Conservation (phyloP, 169 alveolate species). For the Eimeria mitis region DNA sequence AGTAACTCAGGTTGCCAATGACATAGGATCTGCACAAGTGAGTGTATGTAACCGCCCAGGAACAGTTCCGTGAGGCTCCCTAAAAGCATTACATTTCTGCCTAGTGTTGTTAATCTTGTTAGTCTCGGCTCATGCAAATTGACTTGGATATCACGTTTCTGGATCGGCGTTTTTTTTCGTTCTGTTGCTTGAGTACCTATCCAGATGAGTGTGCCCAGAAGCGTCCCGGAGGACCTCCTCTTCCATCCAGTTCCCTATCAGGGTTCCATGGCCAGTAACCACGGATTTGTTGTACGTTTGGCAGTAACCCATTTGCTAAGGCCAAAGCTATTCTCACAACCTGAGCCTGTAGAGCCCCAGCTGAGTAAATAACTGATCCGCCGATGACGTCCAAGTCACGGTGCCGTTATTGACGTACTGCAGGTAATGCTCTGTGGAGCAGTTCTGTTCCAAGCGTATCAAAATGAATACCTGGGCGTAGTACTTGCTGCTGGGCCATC, state of each 20-base stretch:
- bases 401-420: background rate
- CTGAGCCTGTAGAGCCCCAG: slow-evolving; percentile 9
- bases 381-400: background rate
- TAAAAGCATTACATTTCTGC: background rate
- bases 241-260: slow-evolving; percentile 83
- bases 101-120: background rate
- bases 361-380: background rate
- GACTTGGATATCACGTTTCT: background rate
- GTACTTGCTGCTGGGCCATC: background rate
- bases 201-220: slow-evolving; percentile 74
- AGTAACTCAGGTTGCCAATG: background rate
- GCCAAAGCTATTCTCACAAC: background rate
- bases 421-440: slow-evolving; percentile 9
- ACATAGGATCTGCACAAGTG: background rate
- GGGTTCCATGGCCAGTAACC: slow-evolving; percentile 80
- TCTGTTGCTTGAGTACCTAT: slow-evolving; percentile 34
- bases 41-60: background rate
- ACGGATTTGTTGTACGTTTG: slow-evolving; percentile 76
- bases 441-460: background rate
- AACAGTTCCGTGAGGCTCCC: background rate
- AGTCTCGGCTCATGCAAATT: background rate
- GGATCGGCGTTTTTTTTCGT: background rate
- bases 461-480: background rate
- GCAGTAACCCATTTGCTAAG: slow-evolving; percentile 66
- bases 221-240: slow-evolving; percentile 76